Base-by-base conservation (phyloP, 768 basidiomycete species). In the Boletellus ananas region DNA sequence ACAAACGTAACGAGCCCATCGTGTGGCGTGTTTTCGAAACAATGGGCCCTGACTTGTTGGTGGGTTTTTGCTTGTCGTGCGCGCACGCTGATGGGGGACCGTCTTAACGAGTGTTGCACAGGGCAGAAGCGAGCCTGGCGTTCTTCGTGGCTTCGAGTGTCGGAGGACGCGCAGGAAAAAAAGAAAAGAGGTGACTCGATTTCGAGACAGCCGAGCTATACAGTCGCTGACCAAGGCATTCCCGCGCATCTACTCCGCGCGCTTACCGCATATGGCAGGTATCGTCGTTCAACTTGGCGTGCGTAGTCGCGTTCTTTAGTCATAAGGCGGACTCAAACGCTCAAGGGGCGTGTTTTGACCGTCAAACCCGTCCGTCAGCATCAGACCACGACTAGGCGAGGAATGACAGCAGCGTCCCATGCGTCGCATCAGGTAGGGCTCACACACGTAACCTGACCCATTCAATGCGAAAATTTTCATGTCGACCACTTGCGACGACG, bases 1-100 rank as follows among this genome's bases (percentile, higher is more conserved):
- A 85, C 75, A 71, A 80, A 79, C 82, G 82, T 85, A 85, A 85
- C 83, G 84, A 78, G 73, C 77, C 74, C 77, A 70, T 61, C 73
- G 69, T 70, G 70, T 79, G 34, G 35, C 59, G 34, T 60, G 4
- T 49, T 60, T 40, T 43, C 34, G 62, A 57, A 64, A 72, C 74
- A 72, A 53, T 25, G 74, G 71, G 74, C 78, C 83, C 84, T 85
- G 83, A 85, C 83, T 79, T 71, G 74, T 80, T 77, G 55, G 60
- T 68, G 69, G 66, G 67, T 45, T 16, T 29, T 25, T 4, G 5
- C 23, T 25, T n/a, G n/a, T 34, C 46, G 23, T 13, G 14, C 42
- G 21, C 39, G 17, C 31, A 33, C 13, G 14, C 27, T 14, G 27
- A 27, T 20, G 14, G 13, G 27, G 6, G 23, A 34, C n/a, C 18